Conservation (phyloP, 139 green algal species). For the Chlamydomonas asymmetrica region DNA sequence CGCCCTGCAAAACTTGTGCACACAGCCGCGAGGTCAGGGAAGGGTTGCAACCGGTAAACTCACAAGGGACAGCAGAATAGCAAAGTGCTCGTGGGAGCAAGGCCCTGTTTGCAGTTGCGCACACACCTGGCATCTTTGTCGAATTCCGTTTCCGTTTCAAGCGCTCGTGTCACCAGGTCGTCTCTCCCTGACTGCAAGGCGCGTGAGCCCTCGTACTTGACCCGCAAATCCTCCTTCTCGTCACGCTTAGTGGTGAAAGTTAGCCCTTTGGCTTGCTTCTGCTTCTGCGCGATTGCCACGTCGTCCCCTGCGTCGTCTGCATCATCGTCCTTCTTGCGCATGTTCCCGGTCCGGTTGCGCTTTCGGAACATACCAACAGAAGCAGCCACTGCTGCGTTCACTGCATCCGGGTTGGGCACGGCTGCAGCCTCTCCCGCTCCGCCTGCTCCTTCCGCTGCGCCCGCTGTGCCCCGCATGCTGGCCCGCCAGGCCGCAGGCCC, state of each 20-base stretch:
- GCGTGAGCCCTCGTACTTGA: conserved; percentile 39
- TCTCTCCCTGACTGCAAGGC: conserved; percentile 42
- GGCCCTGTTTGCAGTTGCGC: not conserved
- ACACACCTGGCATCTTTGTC: conserved; percentile 74
- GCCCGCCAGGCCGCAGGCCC: too few species aligned
- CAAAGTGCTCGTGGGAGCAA: not conserved
- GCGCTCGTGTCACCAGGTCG: conserved; percentile 52
- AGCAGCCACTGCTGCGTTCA: conserved; percentile 1
- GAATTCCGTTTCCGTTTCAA: conserved; percentile 81
- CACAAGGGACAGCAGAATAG: not conserved
- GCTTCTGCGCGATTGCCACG: conserved; percentile 52
- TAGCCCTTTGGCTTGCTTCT: conserved; percentile 42
- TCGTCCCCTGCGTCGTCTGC: conserved; percentile 27
- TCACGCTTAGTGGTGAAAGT: conserved; percentile 54
- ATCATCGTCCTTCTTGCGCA: conserved; percentile 55
- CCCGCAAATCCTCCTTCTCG: conserved; percentile 16
- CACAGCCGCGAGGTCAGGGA: not conserved
- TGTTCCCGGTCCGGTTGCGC: conserved; percentile 52
- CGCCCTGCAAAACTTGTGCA: conserved; percentile 23
- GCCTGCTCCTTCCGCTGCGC: not conserved
- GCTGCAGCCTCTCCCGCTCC: not conserved
- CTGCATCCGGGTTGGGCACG: conserved; percentile 9
- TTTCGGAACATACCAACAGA: conserved; percentile 35
- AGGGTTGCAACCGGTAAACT: not conserved
- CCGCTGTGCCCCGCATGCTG: too few species aligned